Evolutionary conservation across 306 rosid species (phyloP).

Genomic region (apple (Malus domestica)): ASM211411v1 NC_041797.1:18920001-18920500

Average conservation of each 20-base stretch:
- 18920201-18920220: neutral
- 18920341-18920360: too few relatives aligned
- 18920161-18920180: neutral
- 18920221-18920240: neutral
- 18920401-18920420: neutral
- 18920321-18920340: neutral
- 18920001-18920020: slow-evolving; percentile 57
- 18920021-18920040: slow-evolving; percentile 82
- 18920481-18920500: neutral
- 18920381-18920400: neutral
- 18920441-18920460: neutral
- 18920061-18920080: slow-evolving; percentile 72
- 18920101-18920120: slow-evolving; percentile 4
- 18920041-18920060: slow-evolving; percentile 82
- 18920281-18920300: neutral
- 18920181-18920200: neutral
- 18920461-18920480: neutral
- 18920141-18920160: neutral
- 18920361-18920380: neutral
- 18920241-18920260: neutral
- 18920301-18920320: neutral
- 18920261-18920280: neutral
- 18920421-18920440: neutral
- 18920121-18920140: neutral
- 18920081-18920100: neutral